Evolutionary conservation across 148 eudicot genomes (phyloP).

Genomic region (Camellia sinensis): DNA sequence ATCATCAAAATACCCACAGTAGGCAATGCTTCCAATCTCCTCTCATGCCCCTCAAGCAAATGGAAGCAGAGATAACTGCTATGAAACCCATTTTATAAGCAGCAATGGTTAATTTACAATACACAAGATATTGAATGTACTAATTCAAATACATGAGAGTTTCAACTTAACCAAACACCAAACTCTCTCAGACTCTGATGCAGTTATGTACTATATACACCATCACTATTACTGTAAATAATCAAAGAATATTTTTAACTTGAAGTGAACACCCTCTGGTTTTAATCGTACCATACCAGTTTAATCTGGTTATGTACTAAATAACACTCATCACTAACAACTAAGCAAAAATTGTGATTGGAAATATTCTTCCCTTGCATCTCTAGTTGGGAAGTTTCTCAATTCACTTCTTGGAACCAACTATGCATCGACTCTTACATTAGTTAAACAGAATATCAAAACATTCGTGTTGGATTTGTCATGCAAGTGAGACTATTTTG

Average conservation of each 20-base stretch:
- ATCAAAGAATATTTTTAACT: too few species aligned
- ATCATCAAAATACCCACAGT: background rate
- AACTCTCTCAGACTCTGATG: background rate
- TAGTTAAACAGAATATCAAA: too few species aligned
- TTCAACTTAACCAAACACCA: background rate
- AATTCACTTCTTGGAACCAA: too few species aligned
- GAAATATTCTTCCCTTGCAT: background rate
- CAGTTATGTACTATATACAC: background rate
- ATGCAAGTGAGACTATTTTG: background rate
- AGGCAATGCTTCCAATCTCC: background rate
- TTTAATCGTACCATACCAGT: too few species aligned
- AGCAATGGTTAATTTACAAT: too few species aligned
- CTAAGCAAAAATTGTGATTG: too few species aligned
- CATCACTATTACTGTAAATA: background rate
- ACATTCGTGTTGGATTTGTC: background rate
- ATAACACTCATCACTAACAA: too few species aligned
- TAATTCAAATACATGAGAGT: too few species aligned
- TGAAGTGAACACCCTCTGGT: too few species aligned
- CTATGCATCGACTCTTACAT: too few species aligned
- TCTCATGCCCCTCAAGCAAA: background rate
- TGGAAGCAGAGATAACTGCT: background rate
- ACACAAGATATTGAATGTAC: too few species aligned
- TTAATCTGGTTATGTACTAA: background rate
- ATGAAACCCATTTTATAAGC: too few species aligned
- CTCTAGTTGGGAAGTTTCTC: background rate